phyloP scores from a whole-genome alignment of 2,329 filamentous ascomycete genomes.

The Claviceps africana region DNA sequence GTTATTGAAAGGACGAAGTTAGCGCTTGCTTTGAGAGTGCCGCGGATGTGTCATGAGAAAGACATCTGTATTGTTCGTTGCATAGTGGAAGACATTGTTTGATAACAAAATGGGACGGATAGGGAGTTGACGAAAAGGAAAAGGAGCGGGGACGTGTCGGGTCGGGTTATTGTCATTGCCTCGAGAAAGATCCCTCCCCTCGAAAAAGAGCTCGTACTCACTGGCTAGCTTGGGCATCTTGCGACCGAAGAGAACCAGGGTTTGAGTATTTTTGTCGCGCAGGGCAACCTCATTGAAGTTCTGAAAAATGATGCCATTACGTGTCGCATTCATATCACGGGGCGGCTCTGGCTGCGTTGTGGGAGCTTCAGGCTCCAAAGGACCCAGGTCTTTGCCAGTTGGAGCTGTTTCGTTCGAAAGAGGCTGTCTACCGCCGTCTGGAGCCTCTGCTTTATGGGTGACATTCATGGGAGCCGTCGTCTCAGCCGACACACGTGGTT shows the following conservation, averaged over 20 bases:
- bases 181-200: too few species aligned
- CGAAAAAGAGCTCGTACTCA: slow-evolving; percentile 20
- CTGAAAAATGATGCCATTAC: slow-evolving; percentile 44
- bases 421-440: slow-evolving; percentile 6
- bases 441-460: background rate
- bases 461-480: background rate
- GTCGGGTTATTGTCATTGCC: too few species aligned
- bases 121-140: too few species aligned
- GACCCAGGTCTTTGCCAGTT: slow-evolving; percentile 7
- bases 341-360: slow-evolving; percentile 3
- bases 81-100: too few species aligned
- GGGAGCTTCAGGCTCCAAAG: slow-evolving; percentile 7
- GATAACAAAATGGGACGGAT: too few species aligned
- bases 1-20: background rate
- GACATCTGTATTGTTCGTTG: too few species aligned
- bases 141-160: too few species aligned
- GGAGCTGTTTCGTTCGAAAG: slow-evolving; percentile 5
- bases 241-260: slow-evolving; percentile 42
- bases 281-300: slow-evolving; percentile 45
- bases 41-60: too few species aligned
- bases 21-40: too few species aligned
- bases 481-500: background rate
- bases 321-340: slow-evolving; percentile 14
- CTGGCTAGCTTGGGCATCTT: slow-evolving; percentile 44
- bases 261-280: slow-evolving; percentile 42